These are phyloP conservation scores for Populus davidiana DNA, from an alignment of 345 rosid genomes.

Conservation along the genomic window DNA sequence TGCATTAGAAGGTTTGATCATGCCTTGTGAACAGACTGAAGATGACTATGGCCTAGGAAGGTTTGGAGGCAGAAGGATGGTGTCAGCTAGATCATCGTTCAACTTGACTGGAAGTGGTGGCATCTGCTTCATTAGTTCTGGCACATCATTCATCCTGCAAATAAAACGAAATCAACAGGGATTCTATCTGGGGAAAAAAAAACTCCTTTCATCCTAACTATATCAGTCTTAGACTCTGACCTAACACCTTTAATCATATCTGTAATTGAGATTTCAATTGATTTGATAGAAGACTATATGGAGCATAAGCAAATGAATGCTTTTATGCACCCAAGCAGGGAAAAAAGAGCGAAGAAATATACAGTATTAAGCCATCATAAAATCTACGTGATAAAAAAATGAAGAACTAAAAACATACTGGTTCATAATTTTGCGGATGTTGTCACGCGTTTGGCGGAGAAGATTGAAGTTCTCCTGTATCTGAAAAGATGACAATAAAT, in stretches of 20 bases:
- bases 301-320: not conserved
- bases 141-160: constrained; percentile 54
- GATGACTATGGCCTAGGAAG: constrained; percentile 13
- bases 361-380: not conserved
- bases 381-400: not conserved
- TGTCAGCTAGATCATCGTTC: constrained; percentile 47
- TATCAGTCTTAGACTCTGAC: not conserved
- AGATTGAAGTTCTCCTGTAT: constrained; percentile 39
- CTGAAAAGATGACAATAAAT: constrained; percentile 28
- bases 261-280: not conserved
- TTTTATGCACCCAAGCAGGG: not conserved
- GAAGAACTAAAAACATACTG: constrained; percentile 35
- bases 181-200: not conserved
- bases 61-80: constrained; percentile 37
- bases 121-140: constrained; percentile 73
- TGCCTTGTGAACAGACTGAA: not conserved
- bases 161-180: not conserved
- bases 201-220: not conserved
- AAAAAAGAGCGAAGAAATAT: not conserved
- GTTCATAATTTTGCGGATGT: constrained; percentile 34
- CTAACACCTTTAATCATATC: not conserved
- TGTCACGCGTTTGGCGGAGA: constrained; percentile 37
- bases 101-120: constrained; percentile 56
- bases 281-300: not conserved
- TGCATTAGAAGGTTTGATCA: constrained; percentile 12